These are phyloP conservation scores for Saussurea involucrata DNA, from an alignment of 129 eudicot species.

Conservation along the genomic window DNA sequence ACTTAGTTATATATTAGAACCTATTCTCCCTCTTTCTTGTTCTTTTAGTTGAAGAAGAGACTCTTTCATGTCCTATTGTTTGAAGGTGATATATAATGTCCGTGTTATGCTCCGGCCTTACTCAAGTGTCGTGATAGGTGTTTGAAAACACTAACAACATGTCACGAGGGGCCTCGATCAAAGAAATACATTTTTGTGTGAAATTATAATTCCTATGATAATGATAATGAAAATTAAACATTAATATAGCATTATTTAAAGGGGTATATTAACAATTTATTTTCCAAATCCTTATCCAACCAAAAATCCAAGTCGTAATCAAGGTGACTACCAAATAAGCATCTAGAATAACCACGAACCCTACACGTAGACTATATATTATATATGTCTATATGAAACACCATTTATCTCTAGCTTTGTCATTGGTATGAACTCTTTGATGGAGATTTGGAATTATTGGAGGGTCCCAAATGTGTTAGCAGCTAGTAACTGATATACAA, in stretches of 20 bases:
- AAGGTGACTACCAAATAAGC: slow-evolving; percentile 12
- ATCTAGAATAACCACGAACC: slow-evolving; percentile 2
- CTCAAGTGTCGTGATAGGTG: too few relatives aligned
- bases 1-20: too few relatives aligned
- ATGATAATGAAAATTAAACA: background rate
- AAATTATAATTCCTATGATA: background rate
- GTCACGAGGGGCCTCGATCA: background rate
- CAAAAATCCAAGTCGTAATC: slow-evolving; percentile 4
- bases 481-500: background rate
- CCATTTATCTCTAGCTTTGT: slow-evolving; percentile 10
- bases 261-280: background rate
- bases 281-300: background rate
- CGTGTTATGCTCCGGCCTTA: too few relatives aligned
- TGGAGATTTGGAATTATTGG: slow-evolving; percentile 18
- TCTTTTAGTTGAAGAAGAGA: background rate
- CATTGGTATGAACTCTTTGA: slow-evolving; percentile 27
- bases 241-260: background rate
- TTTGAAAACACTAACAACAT: background rate
- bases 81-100: too few relatives aligned
- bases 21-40: background rate
- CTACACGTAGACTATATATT: slow-evolving; percentile 21
- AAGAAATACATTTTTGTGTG: background rate
- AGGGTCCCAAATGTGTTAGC: slow-evolving; percentile 22
- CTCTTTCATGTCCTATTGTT: background rate
- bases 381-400: slow-evolving; percentile 9